A percentile compares a stretch with the other conserved stretches of the same genome.
These are phyloP conservation scores for Torulaspora delbrueckii DNA, from an alignment of 805 yeast genomes.

Conservation along the genomic window DNA sequence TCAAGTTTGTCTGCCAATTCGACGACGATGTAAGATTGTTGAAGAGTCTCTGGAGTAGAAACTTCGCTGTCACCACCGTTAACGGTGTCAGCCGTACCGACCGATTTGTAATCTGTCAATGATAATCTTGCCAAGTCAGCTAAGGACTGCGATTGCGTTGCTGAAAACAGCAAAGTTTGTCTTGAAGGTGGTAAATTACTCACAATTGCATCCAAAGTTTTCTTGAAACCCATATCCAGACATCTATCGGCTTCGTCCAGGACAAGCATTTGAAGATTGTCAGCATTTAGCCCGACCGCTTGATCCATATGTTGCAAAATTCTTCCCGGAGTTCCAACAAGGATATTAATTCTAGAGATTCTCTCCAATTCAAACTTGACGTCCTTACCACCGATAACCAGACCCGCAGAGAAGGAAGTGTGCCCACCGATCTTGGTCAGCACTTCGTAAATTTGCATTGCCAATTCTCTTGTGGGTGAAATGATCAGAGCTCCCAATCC, in stretches of 20 bases:
- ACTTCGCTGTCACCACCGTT: constrained; percentile 50
- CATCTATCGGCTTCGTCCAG: constrained; percentile 92
- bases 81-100: constrained; percentile 42
- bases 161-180: constrained; percentile 81
- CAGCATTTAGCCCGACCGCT: constrained; percentile 69
- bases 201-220: constrained; percentile 74
- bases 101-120: constrained; percentile 39
- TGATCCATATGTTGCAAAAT: constrained; percentile 87
- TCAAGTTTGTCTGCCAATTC: constrained; percentile 79
- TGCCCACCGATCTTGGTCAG: constrained; percentile 72
- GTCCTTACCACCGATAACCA: constrained; percentile 92
- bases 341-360: constrained; percentile 69
- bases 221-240: constrained; percentile 88
- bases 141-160: constrained; percentile 82
- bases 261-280: constrained; percentile 71
- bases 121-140: constrained; percentile 75
- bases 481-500: constrained; percentile 86
- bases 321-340: constrained; percentile 91
- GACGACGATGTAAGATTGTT: constrained; percentile 73
- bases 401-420: constrained; percentile 77
- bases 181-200: constrained; percentile 72
- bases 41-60: constrained; percentile 77
- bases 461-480: constrained; percentile 90
- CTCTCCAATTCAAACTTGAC: constrained; percentile 77
- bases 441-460: constrained; percentile 87